Evolutionary conservation across 768 basidiomycete genomes (phyloP), one percentile per base, ranked within the genome.

Genomic region (Rhizopogon vinicolor): DNA sequence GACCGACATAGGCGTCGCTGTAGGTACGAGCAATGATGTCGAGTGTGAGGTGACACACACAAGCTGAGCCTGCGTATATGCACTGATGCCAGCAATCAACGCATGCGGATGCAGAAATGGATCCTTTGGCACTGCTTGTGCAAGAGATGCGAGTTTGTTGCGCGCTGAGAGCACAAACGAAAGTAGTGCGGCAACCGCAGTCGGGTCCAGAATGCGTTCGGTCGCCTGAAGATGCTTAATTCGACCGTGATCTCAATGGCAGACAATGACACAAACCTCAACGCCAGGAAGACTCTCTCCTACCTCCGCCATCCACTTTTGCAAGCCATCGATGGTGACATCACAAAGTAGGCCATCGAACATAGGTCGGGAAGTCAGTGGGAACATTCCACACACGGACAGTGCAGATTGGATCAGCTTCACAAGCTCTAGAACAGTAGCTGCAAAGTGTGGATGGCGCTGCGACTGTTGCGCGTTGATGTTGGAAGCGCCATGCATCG

Each of bases 271-370:
- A 48, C 25, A 37, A 52, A 74, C 87, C 77, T 91, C 88, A 16
- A 87, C 72, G 33, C 79, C 78, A 54, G 86, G 65, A 59, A 77
- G 78, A 7, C 78, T 79, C 58, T 82, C 82, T 12, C 86, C 89
- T 42, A 92, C 76, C 44, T 83, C 80, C 13, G 76, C 63, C 31
- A 82, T 80, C 90, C 91, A 93, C 50, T 70, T 73, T 46, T 79
- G 75, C 35, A 93, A 80, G 5, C 84, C 89, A 28, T 86, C 82
- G 28, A 89, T 80, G 0, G 91, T 91, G 13, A 76, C 70, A 67
- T 93, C 89, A 64, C 91, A 93, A 22, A 93, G 71, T 13, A 93
- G 75, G 1, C 91, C 91, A 67, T 93, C 84, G 42, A 79, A 63
- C 19, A 51, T 54, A 42, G 46, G 44, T 48, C 46, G 55, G 13